These are phyloP conservation scores for Biscogniauxia mediterranea DNA, from an alignment of 2,329 filamentous ascomycete genomes.

Conservation along the genomic window DNA sequence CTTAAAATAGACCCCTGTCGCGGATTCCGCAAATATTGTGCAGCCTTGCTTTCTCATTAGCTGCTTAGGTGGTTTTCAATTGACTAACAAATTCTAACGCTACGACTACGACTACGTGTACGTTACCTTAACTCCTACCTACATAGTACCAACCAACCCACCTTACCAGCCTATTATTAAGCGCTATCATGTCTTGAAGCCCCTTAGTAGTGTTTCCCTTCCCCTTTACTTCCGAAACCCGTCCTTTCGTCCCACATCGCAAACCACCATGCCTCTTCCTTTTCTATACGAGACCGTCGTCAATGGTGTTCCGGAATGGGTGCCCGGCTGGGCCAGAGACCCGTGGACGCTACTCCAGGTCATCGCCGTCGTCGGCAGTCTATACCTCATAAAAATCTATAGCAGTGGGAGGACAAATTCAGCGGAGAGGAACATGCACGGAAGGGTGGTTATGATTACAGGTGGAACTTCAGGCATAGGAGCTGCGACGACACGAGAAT, in stretches of 20 bases:
- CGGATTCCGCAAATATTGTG: background rate
- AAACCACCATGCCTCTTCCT: slow-evolving; percentile 36
- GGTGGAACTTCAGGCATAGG: slow-evolving; percentile 94
- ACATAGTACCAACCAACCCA: too few relatives aligned
- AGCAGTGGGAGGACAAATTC: slow-evolving; percentile 72
- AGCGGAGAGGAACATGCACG: slow-evolving; percentile 83
- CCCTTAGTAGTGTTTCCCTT: background rate
- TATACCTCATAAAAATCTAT: slow-evolving; percentile 65
- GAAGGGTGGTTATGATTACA: slow-evolving; percentile 90
- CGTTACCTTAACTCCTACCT: too few relatives aligned
- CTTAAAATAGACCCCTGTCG: slow-evolving; percentile 6
- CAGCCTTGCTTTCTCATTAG: background rate
- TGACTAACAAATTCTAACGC: too few relatives aligned
- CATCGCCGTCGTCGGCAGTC: slow-evolving; percentile 34
- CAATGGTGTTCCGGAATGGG: slow-evolving; percentile 49
- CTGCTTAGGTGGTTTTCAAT: background rate
- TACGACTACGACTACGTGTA: too few relatives aligned
- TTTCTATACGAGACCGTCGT: slow-evolving; percentile 46
- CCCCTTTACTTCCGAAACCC: background rate
- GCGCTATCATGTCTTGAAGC: background rate
- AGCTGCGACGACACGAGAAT: slow-evolving; percentile 67
- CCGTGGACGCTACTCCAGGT: slow-evolving; percentile 43
- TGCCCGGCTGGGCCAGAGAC: slow-evolving; percentile 40
- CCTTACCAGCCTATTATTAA: slow-evolving; percentile 1
- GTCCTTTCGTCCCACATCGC: background rate